Conservation (phyloP, 1,284 basidiomycete species). For the Chondrostereum purpureum region DNA sequence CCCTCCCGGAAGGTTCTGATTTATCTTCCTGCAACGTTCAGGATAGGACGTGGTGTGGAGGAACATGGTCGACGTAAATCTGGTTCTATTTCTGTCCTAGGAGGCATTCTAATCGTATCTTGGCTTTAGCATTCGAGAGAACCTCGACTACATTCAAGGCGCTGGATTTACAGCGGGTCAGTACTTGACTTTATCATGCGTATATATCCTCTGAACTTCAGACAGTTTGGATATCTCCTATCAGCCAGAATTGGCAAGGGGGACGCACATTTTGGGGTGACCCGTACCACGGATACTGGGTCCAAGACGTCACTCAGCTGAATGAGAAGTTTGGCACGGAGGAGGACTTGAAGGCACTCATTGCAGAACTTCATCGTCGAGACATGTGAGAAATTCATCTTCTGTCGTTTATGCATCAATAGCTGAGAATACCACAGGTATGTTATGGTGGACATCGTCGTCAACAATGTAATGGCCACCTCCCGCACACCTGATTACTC, state of each 20-base stretch:
- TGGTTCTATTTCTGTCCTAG: no score
- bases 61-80: constrained; percentile 59
- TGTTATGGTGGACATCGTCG: constrained; percentile 75
- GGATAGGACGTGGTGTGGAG: constrained; percentile 64
- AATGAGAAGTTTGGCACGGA: constrained; percentile 66
- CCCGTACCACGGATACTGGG: constrained; percentile 69
- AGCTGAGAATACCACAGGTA: constrained; percentile 42
- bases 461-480: constrained; percentile 67
- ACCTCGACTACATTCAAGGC: constrained; percentile 72
- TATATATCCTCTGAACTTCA: constrained; percentile 1
- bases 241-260: constrained; percentile 68
- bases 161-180: constrained; percentile 72
- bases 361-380: constrained; percentile 56
- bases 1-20: constrained; percentile 48
- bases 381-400: constrained; percentile 44
- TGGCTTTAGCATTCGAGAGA: constrained; percentile 48
- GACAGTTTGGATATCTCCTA: constrained; percentile 59
- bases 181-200: constrained; percentile 21
- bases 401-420: constrained; percentile 1
- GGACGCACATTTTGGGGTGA: constrained; percentile 60
- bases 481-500: constrained; percentile 51
- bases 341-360: constrained; percentile 63
- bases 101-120: neutral
- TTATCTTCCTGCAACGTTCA: constrained; percentile 48
- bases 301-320: constrained; percentile 53